A percentile compares a stretch with the other conserved stretches of the same genome.
These are phyloP conservation scores for Primulina tabacum DNA, from an alignment of 257 asterid species.

Conservation along the genomic window DNA sequence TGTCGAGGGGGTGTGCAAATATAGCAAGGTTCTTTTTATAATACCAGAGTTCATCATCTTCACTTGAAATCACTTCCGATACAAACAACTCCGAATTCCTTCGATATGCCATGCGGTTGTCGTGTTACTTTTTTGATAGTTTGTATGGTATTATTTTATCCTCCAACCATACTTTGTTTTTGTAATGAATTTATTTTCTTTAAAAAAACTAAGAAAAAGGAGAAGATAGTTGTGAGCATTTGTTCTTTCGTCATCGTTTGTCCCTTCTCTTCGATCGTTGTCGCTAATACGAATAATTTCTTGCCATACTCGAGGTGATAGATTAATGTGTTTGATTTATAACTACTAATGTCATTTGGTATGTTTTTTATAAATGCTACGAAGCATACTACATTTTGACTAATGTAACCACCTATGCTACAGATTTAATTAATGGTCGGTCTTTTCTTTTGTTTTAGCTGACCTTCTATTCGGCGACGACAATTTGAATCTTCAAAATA, in stretches of 20 bases:
- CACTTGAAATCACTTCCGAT: neutral
- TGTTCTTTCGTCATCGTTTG: conserved; percentile 24
- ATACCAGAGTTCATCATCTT: neutral
- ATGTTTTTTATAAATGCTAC: neutral
- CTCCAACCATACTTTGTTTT: neutral
- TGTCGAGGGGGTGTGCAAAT: neutral
- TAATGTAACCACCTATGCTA: no score
- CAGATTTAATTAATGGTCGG: no score
- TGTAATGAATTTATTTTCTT: neutral
- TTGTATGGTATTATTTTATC: neutral
- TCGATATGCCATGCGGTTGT: neutral
- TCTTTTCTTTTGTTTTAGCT: neutral
- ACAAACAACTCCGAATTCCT: neutral
- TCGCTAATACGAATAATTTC: neutral
- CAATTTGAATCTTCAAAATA: no score
- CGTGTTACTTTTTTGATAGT: neutral
- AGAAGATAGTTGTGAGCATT: no score
- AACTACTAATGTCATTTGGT: neutral
- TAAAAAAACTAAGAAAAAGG: no score
- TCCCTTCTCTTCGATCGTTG: conserved; percentile 13
- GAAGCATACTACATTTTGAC: no score
- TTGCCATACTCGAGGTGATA: neutral
- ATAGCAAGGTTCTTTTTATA: neutral
- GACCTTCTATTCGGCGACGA: no score
- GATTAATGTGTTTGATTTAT: neutral